These are phyloP conservation scores for Extremus antarcticus DNA, from an alignment of 495 filamentous ascomycete species.

Conservation along the genomic window DNA sequence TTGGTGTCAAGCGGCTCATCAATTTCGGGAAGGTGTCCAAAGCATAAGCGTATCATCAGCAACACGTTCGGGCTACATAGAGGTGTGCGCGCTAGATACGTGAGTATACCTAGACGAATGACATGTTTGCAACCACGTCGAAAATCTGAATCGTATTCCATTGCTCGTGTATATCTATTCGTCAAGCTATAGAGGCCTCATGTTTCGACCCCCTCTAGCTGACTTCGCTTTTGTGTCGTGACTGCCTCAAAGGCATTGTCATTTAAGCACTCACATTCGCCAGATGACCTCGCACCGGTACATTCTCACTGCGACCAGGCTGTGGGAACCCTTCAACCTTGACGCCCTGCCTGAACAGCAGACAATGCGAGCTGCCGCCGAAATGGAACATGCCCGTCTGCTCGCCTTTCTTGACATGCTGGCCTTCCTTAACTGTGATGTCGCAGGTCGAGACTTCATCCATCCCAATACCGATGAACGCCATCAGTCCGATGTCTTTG, in stretches of 20 bases:
- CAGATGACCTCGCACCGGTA: constrained; percentile 46
- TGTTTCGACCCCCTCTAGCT: no score
- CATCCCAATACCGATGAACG: constrained; percentile 58
- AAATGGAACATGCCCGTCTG: constrained; percentile 67
- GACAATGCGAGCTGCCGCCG: constrained; percentile 53
- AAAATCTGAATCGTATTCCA: no score
- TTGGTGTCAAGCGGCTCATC: constrained; percentile 84
- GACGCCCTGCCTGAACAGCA: constrained; percentile 42
- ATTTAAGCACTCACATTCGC: constrained; percentile 31
- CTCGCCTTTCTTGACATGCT: constrained; percentile 53
- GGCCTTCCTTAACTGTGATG: constrained; percentile 49
- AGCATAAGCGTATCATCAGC: neutral
- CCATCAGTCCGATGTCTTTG: constrained; percentile 53
- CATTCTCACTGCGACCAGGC: constrained; percentile 39
- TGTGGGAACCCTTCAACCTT: constrained; percentile 36
- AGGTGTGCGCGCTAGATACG: no score
- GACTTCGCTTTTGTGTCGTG: no score
- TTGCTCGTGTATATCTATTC: no score
- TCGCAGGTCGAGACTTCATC: constrained; percentile 60
- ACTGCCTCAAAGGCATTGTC: no score
- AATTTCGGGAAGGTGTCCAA: constrained; percentile 59
- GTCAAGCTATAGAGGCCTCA: no score
- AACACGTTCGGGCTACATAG: neutral
- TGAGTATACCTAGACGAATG: neutral
- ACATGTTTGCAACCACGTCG: neutral